Base-by-base conservation (phyloP, 257 asterid species). In the Solanum tarapatanum region DNA sequence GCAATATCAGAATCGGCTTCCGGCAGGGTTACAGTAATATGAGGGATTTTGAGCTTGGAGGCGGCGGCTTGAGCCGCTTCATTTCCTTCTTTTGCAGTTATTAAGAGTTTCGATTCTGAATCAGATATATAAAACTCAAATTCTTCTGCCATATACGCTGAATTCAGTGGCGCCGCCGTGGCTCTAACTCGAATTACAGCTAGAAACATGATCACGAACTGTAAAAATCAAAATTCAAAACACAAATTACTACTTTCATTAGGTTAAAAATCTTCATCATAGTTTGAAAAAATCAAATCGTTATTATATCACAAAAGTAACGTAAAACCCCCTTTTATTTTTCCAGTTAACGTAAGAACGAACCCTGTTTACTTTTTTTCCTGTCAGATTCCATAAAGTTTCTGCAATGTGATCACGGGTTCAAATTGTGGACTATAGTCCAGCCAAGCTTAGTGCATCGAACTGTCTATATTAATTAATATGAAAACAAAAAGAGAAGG, bases 71-170 rank as follows among this genome's bases (percentile, higher is more conserved):
- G 97, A 76, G 98, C 99, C 77, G 93, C 95, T 86, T 93, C 94
- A 87, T 95, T 97, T 75, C 99, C 99, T 91, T 95, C 98, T 82
- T 91, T 87, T 2, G 98, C 89, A 24, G 98, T 94, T 82, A 97
- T 73, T 11, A 97, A 80, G 35, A 97, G 87, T 88, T 93, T 96
- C 3, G 99, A 96, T 88, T 93, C 98, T 0, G 99, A 95, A 87
- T 97, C 99, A 0, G 98, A 95, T 55, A 97, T 70, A 89, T 97
- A 97, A 88, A 96, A 97, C 85, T 94, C 98, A 90, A 97, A 96
- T 87, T 97, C 99, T 36, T 97, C 99, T 8, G 89, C 91, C n/a
- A 98, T 96, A 94, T 97, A 97, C n/a, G 99, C 99, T n/a, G 97
- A 86, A 87, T 97, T 97, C 74, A 97, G 91, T 60, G 99, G 99